Evolutionary conservation across 108 stramenopile genomes (phyloP), one percentile per base, ranked within the genome.

Genomic region (Aurantiochytrium sp.): DNA sequence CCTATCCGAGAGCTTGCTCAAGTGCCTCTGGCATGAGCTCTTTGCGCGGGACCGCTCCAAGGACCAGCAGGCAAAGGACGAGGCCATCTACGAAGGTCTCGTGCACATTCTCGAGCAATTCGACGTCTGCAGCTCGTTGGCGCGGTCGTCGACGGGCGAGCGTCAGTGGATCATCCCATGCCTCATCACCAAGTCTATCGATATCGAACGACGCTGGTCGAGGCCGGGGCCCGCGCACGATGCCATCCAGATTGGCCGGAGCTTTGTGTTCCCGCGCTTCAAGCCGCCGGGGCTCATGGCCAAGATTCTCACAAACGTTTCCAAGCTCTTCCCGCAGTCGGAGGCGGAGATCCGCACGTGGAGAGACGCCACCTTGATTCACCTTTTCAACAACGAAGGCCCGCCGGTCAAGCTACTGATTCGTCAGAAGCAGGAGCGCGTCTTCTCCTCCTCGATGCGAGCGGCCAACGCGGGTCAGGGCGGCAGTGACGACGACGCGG

Each of bases 71-170:
- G 17, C 15, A 5, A 12, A 24, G 2, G 45, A 81, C 73, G 45
- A 48, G 45, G 73, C 39, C 42, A 48, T 81, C 36, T 81, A 48
- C 1, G 73, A 81, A 48, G 45, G 73, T 24, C 45, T 81, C 6
- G n/a, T 81, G n/a, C 39, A 2, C 73, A 48, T 81, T 81, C 73
- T 81, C 10, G 73, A 81, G 73, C 73, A 81, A 2, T 81, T 81
- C 45, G 73, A 81, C 32, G 73, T 81, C 2, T 81, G 73, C 45
- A 81, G 73, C 45, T 6, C 36, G 27, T 30, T 81, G 19, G 42
- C 42, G 12, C 45, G 6, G 6, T 81, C 73, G 27, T 21, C 42
- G 21, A 81, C 39, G 1, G 12, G 24, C 45, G 39, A 41, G n/a
- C 73, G 73, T 22, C 73, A 48, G 19, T 81, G 73, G 73, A 41